Conservation (phyloP, 352 stramenopile species). For the Pythium dissimile region DNA sequence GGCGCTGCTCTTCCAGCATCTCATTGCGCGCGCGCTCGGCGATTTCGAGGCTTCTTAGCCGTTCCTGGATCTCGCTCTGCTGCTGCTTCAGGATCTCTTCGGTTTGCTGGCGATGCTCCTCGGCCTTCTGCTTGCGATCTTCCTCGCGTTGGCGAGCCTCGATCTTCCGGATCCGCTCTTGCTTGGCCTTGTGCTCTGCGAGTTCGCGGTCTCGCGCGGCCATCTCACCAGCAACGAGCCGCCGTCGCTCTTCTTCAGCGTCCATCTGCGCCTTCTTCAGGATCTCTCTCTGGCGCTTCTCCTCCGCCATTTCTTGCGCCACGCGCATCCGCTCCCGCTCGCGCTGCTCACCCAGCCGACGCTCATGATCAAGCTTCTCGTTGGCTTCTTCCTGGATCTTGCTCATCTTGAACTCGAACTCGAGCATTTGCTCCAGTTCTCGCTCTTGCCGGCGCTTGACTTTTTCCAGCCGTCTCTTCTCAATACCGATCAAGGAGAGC, state of each 20-base stretch:
- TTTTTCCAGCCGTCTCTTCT: conserved; percentile 71
- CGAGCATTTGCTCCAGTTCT: conserved; percentile 89
- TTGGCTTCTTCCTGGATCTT: conserved; percentile 72
- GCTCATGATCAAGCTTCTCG: conserved; percentile 66
- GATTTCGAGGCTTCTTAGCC: conserved; percentile 55
- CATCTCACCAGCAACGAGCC: conserved; percentile 59
- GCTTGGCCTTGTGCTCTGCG: conserved; percentile 70
- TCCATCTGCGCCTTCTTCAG: conserved; percentile 83
- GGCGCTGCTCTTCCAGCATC: conserved; percentile 69
- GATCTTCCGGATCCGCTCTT: conserved; percentile 64
- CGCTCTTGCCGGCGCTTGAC: conserved; percentile 70
- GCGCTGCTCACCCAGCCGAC: conserved; percentile 57
- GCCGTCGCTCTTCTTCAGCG: conserved; percentile 73
- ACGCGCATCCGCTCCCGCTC: conserved; percentile 61
- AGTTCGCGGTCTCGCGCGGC: conserved; percentile 69
- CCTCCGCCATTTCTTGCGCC: conserved; percentile 65
- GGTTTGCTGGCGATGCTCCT: conserved; percentile 62
- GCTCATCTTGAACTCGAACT: conserved; percentile 90
- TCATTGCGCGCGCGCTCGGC: conserved; percentile 63
- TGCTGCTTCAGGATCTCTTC: conserved; percentile 57
- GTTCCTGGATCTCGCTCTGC: conserved; percentile 58
- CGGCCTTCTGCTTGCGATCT: conserved; percentile 67
- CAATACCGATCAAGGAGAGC: conserved; percentile 56
- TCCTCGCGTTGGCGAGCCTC: conserved; percentile 68
- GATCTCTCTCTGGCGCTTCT: conserved; percentile 75